These are phyloP conservation scores for Nitzschia inconspicua DNA, from an alignment of 108 stramenopile species.

Conservation along the genomic window DNA sequence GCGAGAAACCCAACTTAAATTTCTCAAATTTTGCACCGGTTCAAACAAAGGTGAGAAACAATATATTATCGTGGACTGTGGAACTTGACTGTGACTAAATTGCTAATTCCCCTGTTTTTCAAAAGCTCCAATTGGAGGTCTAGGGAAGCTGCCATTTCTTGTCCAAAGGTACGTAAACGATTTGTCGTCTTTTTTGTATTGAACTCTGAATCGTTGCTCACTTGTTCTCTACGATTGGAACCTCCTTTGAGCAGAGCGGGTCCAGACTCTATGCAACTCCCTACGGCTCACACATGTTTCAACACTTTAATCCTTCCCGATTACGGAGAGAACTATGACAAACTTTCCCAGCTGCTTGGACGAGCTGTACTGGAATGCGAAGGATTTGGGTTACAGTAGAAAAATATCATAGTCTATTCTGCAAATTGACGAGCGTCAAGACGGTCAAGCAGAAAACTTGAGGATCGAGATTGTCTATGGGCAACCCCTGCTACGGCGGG, in stretches of 20 bases:
- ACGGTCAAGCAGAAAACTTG: no score
- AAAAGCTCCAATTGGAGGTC: slow-evolving; percentile 87
- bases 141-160: slow-evolving; percentile 79
- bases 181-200: not conserved
- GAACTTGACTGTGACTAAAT: no score
- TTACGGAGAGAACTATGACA: slow-evolving; percentile 64
- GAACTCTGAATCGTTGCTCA: no score
- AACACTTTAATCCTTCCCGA: slow-evolving; percentile 71
- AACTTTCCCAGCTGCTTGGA: slow-evolving; percentile 45
- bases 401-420: slow-evolving; percentile 3
- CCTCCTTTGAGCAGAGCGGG: slow-evolving; percentile 65
- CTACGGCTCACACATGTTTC: slow-evolving; percentile 94
- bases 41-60: slow-evolving; percentile 33
- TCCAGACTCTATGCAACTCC: slow-evolving; percentile 80
- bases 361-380: slow-evolving; percentile 78
- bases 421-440: no score
- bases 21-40: slow-evolving; percentile 91
- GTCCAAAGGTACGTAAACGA: slow-evolving; percentile 54
- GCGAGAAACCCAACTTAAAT: slow-evolving; percentile 54
- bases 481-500: no score
- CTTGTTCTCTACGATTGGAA: no score
- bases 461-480: no score
- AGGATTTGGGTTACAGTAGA: slow-evolving; percentile 67
- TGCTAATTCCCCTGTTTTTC: not conserved
- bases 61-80: no score